Evolutionary conservation across 139 green algal genomes (phyloP).

Genomic region (Zygnema cylindricum): DNA sequence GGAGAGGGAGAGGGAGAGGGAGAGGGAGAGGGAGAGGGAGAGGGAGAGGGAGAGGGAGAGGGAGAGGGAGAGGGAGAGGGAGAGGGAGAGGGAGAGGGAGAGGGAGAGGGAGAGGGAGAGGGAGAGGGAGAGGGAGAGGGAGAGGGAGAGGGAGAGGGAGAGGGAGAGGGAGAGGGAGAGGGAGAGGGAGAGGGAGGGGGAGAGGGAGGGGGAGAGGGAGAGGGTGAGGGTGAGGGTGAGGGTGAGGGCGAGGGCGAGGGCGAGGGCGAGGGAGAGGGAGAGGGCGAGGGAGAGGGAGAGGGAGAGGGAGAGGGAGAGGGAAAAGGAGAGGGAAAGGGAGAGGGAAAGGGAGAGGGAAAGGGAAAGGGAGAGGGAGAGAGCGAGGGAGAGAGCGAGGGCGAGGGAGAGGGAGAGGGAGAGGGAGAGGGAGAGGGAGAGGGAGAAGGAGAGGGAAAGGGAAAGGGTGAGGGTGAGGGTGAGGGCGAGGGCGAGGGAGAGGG

Average conservation of each 20-base stretch:
- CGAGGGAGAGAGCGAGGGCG: background rate
- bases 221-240: no score
- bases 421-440: background rate
- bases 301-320: background rate
- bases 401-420: no score
- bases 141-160: background rate
- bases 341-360: background rate
- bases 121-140: no score
- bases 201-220: no score
- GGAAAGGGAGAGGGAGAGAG: background rate
- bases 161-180: no score
- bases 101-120: no score
- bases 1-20: no score
- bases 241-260: no score
- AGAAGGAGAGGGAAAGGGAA: background rate
- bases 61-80: background rate
- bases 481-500: background rate
- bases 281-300: background rate
- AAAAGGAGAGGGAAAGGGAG: background rate
- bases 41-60: background rate
- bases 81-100: no score
- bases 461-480: background rate
- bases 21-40: no score
- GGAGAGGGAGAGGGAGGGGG: no score
- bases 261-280: background rate